Percentiles rank a stretch among this genome's conserved stretches.
phyloP scores from a whole-genome alignment of 345 rosid species.

The Raphanus sativus region DNA sequence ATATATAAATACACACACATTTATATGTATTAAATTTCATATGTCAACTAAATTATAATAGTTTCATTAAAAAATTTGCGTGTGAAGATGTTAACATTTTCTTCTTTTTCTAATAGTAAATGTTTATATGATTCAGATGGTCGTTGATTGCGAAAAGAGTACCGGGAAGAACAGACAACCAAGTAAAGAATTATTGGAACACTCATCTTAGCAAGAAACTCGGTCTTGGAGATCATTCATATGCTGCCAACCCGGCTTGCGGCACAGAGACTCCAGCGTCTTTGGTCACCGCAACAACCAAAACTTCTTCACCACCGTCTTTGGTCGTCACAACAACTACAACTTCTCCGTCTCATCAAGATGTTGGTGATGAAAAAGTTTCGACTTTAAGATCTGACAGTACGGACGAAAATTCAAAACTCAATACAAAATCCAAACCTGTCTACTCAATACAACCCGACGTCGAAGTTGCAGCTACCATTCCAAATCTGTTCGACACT shows the following conservation, averaged over 20 bases:
- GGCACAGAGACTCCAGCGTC: conserved; percentile 13
- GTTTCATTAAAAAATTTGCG: background rate
- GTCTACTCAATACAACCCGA: conserved; percentile 2
- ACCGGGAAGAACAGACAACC: conserved; percentile 54
- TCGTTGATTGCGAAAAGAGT: conserved; percentile 47
- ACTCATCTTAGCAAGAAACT: conserved; percentile 43
- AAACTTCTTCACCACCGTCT: background rate
- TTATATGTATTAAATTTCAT: background rate
- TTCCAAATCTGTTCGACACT: conserved; percentile 29
- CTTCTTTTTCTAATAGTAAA: background rate
- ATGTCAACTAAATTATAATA: background rate
- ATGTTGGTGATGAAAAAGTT: background rate
- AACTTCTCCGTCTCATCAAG: conserved; percentile 10
- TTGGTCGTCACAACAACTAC: background rate
- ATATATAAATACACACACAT: background rate
- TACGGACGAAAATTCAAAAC: conserved; percentile 7
- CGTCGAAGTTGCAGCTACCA: conserved; percentile 26
- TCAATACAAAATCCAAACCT: conserved; percentile 18
- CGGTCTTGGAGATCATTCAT: conserved; percentile 34
- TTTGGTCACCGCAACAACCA: conserved; percentile 17
- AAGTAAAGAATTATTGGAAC: conserved; percentile 54
- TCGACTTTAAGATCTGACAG: conserved; percentile 8
- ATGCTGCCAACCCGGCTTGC: conserved; percentile 10
- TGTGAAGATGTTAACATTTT: background rate
- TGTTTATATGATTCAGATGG: conserved; percentile 36